These are phyloP conservation scores for Eutrema japonicum DNA, from an alignment of 345 rosid species.

Conservation along the genomic window DNA sequence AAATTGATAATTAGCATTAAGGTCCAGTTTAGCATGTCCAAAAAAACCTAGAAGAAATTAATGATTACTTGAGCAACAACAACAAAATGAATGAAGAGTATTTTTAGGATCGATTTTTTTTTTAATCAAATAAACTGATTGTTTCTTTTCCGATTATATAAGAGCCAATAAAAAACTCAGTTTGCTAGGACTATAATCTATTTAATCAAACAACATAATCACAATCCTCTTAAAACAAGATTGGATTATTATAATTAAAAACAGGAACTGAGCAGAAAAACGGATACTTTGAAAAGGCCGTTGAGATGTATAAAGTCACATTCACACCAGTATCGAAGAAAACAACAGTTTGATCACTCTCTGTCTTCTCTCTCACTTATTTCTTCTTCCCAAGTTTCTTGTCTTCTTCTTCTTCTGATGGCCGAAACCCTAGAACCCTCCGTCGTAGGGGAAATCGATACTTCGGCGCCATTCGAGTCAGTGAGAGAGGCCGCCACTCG, in stretches of 20 bases:
- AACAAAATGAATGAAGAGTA: not conserved
- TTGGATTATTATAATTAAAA: slow-evolving; percentile 6
- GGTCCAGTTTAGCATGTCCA: too few species aligned
- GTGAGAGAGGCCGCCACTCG: slow-evolving; percentile 88
- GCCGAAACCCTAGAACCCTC: slow-evolving; percentile 43
- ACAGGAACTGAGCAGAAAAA: slow-evolving; percentile 15
- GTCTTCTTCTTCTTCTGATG: slow-evolving; percentile 41
- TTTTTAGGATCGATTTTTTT: not conserved
- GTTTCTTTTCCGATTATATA: too few species aligned
- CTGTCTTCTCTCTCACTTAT: slow-evolving; percentile 7
- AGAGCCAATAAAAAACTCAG: too few species aligned
- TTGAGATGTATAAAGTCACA: slow-evolving; percentile 30
- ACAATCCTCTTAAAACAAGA: slow-evolving; percentile 1
- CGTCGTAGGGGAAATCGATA: slow-evolving; percentile 68
- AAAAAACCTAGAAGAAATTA: not conserved
- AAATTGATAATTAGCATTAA: not conserved
- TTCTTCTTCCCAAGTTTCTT: slow-evolving; percentile 24
- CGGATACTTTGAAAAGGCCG: slow-evolving; percentile 33
- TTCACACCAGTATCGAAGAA: slow-evolving; percentile 38
- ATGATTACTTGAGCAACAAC: not conserved
- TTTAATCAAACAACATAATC: not conserved
- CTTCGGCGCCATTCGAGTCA: slow-evolving; percentile 94
- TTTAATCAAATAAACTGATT: not conserved
- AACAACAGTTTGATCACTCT: slow-evolving; percentile 26
- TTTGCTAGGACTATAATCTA: not conserved